A percentile compares a stretch with the other conserved stretches of the same genome.
Conservation (phyloP, 768 basidiomycete genomes). For the Myochromella boudieri region DNA sequence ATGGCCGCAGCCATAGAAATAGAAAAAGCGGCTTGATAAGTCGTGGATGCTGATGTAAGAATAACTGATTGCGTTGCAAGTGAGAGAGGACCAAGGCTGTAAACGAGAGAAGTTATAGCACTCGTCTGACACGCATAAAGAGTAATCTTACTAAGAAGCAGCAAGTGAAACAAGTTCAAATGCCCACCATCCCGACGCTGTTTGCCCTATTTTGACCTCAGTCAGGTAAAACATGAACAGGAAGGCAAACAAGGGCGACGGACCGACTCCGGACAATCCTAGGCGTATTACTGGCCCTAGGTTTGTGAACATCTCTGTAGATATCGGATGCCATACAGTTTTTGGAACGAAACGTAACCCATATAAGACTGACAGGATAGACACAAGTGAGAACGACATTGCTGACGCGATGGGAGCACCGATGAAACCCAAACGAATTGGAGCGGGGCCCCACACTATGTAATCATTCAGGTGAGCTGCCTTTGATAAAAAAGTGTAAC, state of each 20-base stretch:
- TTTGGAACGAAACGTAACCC: slow-evolving; percentile 56
- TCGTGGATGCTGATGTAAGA: slow-evolving; percentile 68
- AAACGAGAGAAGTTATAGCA: not conserved
- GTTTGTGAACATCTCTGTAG: slow-evolving; percentile 57
- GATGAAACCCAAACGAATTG: slow-evolving; percentile 79
- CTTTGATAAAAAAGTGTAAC: not conserved
- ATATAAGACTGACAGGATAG: slow-evolving; percentile 57
- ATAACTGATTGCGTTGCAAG: slow-evolving; percentile 90
- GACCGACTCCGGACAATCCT: slow-evolving; percentile 77
- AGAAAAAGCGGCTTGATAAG: slow-evolving; percentile 81
- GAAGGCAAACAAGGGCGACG: slow-evolving; percentile 15
- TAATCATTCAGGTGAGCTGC: not conserved
- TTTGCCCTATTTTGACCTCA: slow-evolving; percentile 47
- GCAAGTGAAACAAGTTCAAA: slow-evolving; percentile 81
- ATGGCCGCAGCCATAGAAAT: slow-evolving; percentile 82
- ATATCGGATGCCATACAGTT: slow-evolving; percentile 81
- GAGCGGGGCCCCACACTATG: slow-evolving; percentile 76
- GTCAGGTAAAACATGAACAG: too few relatives aligned
- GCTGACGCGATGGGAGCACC: slow-evolving; percentile 90
- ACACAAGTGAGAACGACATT: slow-evolving; percentile 82
- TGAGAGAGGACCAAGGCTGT: slow-evolving; percentile 70
- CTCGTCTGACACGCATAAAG: not conserved
- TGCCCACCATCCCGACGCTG: slow-evolving; percentile 94
- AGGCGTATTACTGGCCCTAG: slow-evolving; percentile 68
- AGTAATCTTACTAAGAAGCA: slow-evolving; percentile 39